Percentiles rank a stretch among this genome's conserved stretches.
These are phyloP conservation scores for Rhodotorula toruloides DNA, from an alignment of 768 basidiomycete genomes.

Conservation along the genomic window DNA sequence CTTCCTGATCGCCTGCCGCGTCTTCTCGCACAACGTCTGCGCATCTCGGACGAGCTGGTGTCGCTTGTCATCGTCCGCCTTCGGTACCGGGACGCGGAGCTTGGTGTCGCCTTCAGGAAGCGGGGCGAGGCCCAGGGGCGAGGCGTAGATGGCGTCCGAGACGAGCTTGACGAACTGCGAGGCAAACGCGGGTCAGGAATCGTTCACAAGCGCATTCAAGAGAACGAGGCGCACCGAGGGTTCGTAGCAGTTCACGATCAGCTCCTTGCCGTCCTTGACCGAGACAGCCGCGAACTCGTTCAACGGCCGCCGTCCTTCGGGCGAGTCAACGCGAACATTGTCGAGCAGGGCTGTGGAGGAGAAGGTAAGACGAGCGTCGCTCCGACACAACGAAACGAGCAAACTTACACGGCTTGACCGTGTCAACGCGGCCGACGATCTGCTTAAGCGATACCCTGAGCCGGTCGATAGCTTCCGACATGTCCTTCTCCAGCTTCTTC, in stretches of 20 bases:
- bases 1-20: constrained; percentile 23
- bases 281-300: constrained; percentile 35
- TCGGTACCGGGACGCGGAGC: constrained; percentile 29
- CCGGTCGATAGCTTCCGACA: constrained; percentile 20
- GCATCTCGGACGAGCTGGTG: constrained; percentile 31
- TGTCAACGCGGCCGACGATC: constrained; percentile 31
- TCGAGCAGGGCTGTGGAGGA: constrained; percentile 15
- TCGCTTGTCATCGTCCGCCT: constrained; percentile 30
- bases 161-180: constrained; percentile 29
- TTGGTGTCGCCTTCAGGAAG: constrained; percentile 19
- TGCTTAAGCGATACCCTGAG: constrained; percentile 31
- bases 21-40: constrained; percentile 30
- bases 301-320: constrained; percentile 32
- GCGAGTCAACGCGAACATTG: constrained; percentile 24
- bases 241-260: constrained; percentile 34
- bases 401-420: constrained; percentile 26
- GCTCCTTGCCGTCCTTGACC: constrained; percentile 36
- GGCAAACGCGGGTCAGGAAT: neutral
- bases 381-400: neutral
- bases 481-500: constrained; percentile 14
- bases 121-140: constrained; percentile 29
- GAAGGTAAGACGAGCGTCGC: neutral
- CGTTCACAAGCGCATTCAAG: neutral
- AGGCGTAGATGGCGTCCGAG: constrained; percentile 34
- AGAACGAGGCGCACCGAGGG: constrained; percentile 17